Evolutionary conservation across 2,329 filamentous ascomycete genomes (phyloP), one percentile per base, ranked within the genome.

Genomic region (Fusarium verticillioides): DNA sequence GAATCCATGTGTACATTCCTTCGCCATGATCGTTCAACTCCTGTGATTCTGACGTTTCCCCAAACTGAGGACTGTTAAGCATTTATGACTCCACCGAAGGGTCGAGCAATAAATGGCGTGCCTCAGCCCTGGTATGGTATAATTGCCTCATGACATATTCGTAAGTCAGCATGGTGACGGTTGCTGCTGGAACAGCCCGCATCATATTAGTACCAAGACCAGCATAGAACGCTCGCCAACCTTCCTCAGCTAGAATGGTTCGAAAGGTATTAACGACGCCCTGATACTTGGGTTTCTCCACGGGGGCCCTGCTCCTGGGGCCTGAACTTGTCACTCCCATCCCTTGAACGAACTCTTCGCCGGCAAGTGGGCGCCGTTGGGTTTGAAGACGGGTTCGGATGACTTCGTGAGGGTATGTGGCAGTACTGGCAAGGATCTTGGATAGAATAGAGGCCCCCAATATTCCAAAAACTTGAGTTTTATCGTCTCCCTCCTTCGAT

Each of bases 131-230:
- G 34, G 81, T 79, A 63, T 82, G 79, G 69, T 87, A 87, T 26
- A 90, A 81, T 62, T 83, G 80, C 59, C 85, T 83, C 89, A 90
- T 90, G 56, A 87, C 84, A 76, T 92, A 96, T 84, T 99, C 96
- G 80, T 97, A 99, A 18, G 96, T 98, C 80, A 98, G 87, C 92
- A 99, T 97, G 7, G 96, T 99, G 32, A 97, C 97, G 78, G 97
- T 97, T 26, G 96, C 96, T 28, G 96, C 95, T 37, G 96, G 96
- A 18, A 99, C 92, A 12, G 96, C 96, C 63, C 96, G 90, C 87
- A 98, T 94, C 90, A 99, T 94, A 83, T 99, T 99, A 54, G 96
- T 97, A 42, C 96, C 96, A 87, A 99, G 94, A 40, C 96, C 96
- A 30, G 95, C 96, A 81, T 99, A 99, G 78, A 99, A 98, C 7